Evolutionary conservation across 345 rosid species (phyloP), one percentile per base, ranked within the genome.

Genomic region (Trapa incisa): DNA sequence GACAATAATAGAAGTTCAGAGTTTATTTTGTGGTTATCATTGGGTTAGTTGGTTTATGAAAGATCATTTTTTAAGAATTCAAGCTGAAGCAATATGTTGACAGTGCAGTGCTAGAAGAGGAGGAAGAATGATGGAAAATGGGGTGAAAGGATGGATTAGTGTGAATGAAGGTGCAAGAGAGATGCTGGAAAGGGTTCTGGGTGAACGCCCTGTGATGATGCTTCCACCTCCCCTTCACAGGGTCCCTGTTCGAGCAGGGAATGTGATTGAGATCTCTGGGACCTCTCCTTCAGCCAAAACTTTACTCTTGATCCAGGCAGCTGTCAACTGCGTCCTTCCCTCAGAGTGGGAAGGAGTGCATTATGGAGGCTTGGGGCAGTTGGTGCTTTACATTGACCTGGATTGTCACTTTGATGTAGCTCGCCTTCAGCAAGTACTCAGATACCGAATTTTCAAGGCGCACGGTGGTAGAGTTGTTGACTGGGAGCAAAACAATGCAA

Each of bases 201-300:
- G 60, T 12, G 80, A 86, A 66, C 81, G 84, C 0, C 77, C 75
- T 5, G 17, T 80, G 2, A 64, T 86, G 63, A 58, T 76, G 37
- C 82, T 87, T 67, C 82, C 80, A 38, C 86, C 83, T 42, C 94
- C 94, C 5, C 81, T 89, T 65, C 85, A 86, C 73, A 69, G 86
- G 10, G 76, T 84, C 53, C 92, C 89, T 37, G 70, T 87, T 45
- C 91, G 89, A 66, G 79, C 73, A 41, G 94, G 94, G 52, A 83
- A 86, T 69, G 82, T 87, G 47, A 78, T 89, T 45, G 94, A 89
- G 80, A 71, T 91, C 39, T 75, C 82, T 4, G 97, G 96, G 1
- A 79, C 90, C 5, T 84, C 92, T 5, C 82, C 90, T 45, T 80
- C 90, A 17, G 88, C 84, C 71, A 89, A 91, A 82, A 89, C 96